These are phyloP conservation scores for Pterocarpus santalinus DNA, from an alignment of 306 rosid species.

Conservation along the genomic window DNA sequence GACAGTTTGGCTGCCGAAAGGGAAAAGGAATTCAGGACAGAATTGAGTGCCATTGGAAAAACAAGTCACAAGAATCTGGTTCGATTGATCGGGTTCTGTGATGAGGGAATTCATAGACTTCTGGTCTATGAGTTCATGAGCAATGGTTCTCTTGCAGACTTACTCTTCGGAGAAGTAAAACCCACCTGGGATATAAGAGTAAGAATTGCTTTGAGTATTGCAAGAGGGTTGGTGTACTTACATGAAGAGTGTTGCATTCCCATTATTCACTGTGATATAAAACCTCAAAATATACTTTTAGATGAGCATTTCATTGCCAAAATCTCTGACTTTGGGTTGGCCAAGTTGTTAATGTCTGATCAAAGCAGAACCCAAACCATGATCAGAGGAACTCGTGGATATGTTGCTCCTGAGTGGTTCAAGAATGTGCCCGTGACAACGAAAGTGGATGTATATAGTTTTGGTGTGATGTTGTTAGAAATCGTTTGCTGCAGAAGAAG, in stretches of 20 bases:
- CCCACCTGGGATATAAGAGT: constrained; percentile 53
- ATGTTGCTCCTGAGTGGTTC: constrained; percentile 65
- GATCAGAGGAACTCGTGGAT: constrained; percentile 58
- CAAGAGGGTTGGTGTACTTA: constrained; percentile 55
- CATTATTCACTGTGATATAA: constrained; percentile 55
- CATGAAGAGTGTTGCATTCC: constrained; percentile 56
- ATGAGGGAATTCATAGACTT: constrained; percentile 45
- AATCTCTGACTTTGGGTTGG: neutral
- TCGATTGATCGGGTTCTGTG: constrained; percentile 54
- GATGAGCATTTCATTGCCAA: too few relatives aligned
- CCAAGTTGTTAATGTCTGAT: constrained; percentile 51
- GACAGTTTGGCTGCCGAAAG: constrained; percentile 53
- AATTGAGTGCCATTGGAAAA: constrained; percentile 52
- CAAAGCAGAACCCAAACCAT: constrained; percentile 46
- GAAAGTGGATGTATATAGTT: constrained; percentile 61
- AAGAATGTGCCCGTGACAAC: constrained; percentile 49
- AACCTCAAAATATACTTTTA: too few relatives aligned
- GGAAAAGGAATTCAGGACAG: constrained; percentile 54
- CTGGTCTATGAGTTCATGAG: constrained; percentile 38
- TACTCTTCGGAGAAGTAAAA: constrained; percentile 44
- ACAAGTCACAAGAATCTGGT: constrained; percentile 57
- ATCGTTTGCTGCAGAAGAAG: constrained; percentile 54
- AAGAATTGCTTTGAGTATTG: constrained; percentile 52
- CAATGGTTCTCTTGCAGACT: constrained; percentile 48
- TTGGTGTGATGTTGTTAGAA: constrained; percentile 52